A percentile compares a stretch with the other conserved stretches of the same genome.
Evolutionary conservation across 2,329 filamentous ascomycete species (phyloP).

Genomic region (Chalaropsis thielavioides): DNA sequence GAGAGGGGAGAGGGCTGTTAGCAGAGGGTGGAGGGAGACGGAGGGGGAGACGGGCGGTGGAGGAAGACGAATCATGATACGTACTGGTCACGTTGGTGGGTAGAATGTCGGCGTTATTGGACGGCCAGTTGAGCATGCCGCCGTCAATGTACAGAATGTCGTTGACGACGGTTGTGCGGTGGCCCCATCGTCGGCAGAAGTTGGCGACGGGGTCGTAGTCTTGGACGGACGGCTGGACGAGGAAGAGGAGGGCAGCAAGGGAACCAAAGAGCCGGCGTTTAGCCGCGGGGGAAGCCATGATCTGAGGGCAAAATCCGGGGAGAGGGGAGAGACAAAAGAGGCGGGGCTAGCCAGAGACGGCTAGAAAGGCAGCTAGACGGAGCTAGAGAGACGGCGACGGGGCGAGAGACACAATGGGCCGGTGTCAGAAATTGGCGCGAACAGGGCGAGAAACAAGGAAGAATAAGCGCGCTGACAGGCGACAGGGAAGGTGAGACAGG

Average conservation of each 20-base stretch:
- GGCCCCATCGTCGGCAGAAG: conserved; percentile 41
- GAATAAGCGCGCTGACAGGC: background rate
- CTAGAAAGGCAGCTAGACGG: background rate
- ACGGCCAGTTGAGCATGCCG: conserved; percentile 41
- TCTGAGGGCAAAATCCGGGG: background rate
- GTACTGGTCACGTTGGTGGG: conserved; percentile 41
- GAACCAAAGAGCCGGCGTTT: background rate
- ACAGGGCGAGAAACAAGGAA: background rate
- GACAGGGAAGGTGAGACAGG: background rate
- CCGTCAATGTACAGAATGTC: conserved; percentile 48
- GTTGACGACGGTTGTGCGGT: conserved; percentile 47
- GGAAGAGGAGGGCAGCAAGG: conserved; percentile 4
- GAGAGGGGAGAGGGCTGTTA: background rate
- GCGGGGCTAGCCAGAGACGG: too few species aligned
- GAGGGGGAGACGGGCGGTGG: background rate
- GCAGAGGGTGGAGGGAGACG: background rate
- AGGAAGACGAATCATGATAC: conserved; percentile 21
- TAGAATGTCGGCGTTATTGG: conserved; percentile 29
- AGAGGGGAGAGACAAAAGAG: background rate
- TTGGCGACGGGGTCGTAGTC: conserved; percentile 38
- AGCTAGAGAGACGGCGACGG: background rate
- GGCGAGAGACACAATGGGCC: background rate
- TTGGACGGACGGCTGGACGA: conserved; percentile 18
- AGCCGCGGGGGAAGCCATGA: background rate
- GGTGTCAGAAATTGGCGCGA: background rate